Evolutionary conservation across 768 basidiomycete genomes (phyloP).

Genomic region (Podaxis pistillaris): DNA sequence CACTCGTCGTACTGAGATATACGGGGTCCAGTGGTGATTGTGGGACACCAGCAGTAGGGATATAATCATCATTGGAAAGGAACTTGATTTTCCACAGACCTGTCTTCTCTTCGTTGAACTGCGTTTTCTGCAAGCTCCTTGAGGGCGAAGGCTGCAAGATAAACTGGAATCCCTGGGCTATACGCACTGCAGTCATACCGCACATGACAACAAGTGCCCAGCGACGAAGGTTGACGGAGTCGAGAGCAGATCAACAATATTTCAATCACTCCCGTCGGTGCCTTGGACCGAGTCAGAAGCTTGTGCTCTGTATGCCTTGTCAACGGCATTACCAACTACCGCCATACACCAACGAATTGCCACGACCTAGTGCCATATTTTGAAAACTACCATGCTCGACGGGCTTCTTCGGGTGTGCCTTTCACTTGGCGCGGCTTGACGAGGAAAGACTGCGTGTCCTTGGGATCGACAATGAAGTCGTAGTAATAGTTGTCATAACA

Average conservation of each 20-base stretch:
- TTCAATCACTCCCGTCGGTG: too few species aligned
- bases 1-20: conserved; percentile 92
- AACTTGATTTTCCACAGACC: conserved; percentile 53
- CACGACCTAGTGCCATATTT: too few species aligned
- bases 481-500: conserved; percentile 84
- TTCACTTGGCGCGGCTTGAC: conserved; percentile 61
- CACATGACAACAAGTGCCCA: conserved; percentile 76
- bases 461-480: conserved; percentile 81
- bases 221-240: too few species aligned
- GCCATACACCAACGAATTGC: too few species aligned
- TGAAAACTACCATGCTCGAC: conserved; percentile 50
- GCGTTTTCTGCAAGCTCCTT: conserved; percentile 19
- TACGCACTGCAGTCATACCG: conserved; percentile 88
- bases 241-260: too few species aligned
- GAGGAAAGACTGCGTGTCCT: conserved; percentile 85
- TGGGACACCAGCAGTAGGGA: conserved; percentile 62
- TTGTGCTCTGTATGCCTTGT: too few species aligned
- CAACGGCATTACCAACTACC: too few species aligned
- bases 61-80: conserved; percentile 49
- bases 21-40: conserved; percentile 65
- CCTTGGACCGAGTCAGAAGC: too few species aligned
- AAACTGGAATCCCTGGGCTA: conserved; percentile 95
- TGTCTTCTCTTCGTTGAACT: conserved; percentile 30
- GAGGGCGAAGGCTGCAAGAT: conserved; percentile 54
- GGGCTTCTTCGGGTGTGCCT: conserved; percentile 54